Evolutionary conservation across 2,329 filamentous ascomycete genomes (phyloP), one percentile per base, ranked within the genome.

Genomic region (Colletotrichum kahawae): DNA sequence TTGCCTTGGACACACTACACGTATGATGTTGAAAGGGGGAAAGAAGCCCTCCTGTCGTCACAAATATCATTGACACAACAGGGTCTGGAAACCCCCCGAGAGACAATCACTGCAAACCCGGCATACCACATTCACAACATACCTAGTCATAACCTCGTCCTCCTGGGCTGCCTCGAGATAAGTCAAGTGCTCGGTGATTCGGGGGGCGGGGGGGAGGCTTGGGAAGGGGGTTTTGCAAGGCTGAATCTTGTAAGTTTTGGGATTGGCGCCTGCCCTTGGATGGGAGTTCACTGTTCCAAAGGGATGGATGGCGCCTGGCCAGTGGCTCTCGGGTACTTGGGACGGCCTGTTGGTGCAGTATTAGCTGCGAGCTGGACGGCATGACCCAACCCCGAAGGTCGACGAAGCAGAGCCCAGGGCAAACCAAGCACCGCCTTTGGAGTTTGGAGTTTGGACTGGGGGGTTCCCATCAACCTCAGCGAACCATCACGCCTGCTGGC

Each of bases 211-310:
- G 43, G 43, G n/a, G 43, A 51, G 43, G n/a, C 43, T 36, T 38
- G 36, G 10, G 70, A 43, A 70, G 65, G 36, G 34, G 34, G 60
- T 65, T 76, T 74, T 69, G 65, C 65, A 70, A 70, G 71, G 71
- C 66, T 76, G 65, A 34, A 29, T 57, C 60, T 59, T 70, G 70
- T 51, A 66, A 57, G 65, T 48, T 21, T 74, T 71, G 73, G 57
- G 56, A 60, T 51, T 69, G 56, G 73, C 48, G 34, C 27, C 48
- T 59, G 18, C 65, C 27, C 33, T 21, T 51, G 48, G 48, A 24
- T 27, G 31, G 33, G 64, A 62, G 57, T 57, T 72, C 69, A 51
- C 63, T 38, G 69, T 68, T 75, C 73, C 73, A 73, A 64, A 68
- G 14, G 57, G 33, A 21, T 75, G 57, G 57, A 68, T 64, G 63